phyloP scores from a whole-genome alignment of 2,329 filamentous ascomycete species.

The Phialophora macrospora region DNA sequence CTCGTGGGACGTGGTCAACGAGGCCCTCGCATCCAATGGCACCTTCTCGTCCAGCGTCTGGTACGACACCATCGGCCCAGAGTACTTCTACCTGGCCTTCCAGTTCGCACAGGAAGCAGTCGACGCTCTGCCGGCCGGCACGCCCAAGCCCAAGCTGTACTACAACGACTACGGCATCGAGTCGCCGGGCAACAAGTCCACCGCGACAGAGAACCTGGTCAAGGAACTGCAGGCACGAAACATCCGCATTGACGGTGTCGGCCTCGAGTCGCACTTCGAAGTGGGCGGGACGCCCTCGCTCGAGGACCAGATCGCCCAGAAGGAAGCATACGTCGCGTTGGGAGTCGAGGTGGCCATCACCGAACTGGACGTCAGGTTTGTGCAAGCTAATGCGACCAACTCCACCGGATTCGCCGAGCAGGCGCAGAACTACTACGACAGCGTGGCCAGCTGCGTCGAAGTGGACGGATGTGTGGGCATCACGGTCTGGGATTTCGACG shows the following conservation, averaged over 20 bases:
- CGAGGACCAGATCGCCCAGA: constrained; percentile 47
- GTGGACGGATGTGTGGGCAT: constrained; percentile 44
- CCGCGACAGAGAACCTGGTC: constrained; percentile 46
- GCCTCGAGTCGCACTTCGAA: constrained; percentile 55
- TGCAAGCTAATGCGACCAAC: constrained; percentile 34
- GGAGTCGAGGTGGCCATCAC: constrained; percentile 51
- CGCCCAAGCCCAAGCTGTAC: constrained; percentile 47
- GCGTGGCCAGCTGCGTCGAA: constrained; percentile 43
- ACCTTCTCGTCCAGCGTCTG: constrained; percentile 51
- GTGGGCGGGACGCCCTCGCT: constrained; percentile 50
- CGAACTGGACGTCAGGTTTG: constrained; percentile 57
- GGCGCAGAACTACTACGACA: constrained; percentile 43
- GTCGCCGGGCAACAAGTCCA: constrained; percentile 45
- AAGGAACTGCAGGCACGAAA: constrained; percentile 47
- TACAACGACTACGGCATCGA: constrained; percentile 55
- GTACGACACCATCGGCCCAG: constrained; percentile 51
- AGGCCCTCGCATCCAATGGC: constrained; percentile 48
- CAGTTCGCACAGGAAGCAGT: constrained; percentile 49
- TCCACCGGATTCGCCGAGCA: constrained; percentile 41
- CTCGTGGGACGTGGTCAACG: constrained; percentile 50
- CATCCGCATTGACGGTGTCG: constrained; percentile 55
- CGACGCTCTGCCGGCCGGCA: constrained; percentile 33
- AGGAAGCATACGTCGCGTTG: constrained; percentile 48
- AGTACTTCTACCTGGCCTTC: constrained; percentile 55
- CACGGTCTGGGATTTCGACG: constrained; percentile 52